Evolutionary conservation across 306 rosid species (phyloP), one percentile per base, ranked within the genome.

Genomic region (Biancaea sappan): DNA sequence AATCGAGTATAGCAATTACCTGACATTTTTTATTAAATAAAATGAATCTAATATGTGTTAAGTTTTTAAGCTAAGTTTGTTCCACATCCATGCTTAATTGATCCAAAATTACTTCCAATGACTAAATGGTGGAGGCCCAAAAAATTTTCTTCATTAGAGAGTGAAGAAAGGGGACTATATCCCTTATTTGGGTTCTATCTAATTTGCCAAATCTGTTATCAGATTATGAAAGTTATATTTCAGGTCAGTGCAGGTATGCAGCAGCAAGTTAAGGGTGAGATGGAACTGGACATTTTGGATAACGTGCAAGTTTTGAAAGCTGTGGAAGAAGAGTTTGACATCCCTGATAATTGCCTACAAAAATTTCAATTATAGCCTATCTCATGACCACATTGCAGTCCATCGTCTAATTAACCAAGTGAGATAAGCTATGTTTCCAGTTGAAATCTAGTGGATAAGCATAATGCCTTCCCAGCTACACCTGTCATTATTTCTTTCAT

Each of bases 361-460:
- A 60, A 57, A 83, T 69, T 73, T 70, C 46, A 69, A 80, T 64
- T 38, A 61, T 37, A 43, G 24, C 41, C 69, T 69, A 61, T 75
- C 80, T 43, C 59, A 29, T 75, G 18, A 60, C 78, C 48, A 53
- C 54, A 25, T 76, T 76, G 80, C 69, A 57, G 79, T 74, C 56
- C 80, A 83, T 51, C 78, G 71, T 67, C 76, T 77, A n/a, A n/a
- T n/a, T n/a, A 73, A 75, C 69, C 50, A 75, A 69, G 57, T 31
- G 67, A 75, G 71, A 80, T 59, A 67, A 64, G 47, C 56, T 54
- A 59, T 70, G 71, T 77, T 80, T 75, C 53, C 35, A 75, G 81
- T 84, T 84, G 84, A 84, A 84, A 79, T 73, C 47, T 71, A 18
- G 41, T 80, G 77, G 63, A 28, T 74, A 31, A 72, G 77, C 81